Percentiles rank a stretch among this genome's conserved stretches.
phyloP scores from a whole-genome alignment of 2,329 filamentous ascomycete species.

The Penicillium sp. region DNA sequence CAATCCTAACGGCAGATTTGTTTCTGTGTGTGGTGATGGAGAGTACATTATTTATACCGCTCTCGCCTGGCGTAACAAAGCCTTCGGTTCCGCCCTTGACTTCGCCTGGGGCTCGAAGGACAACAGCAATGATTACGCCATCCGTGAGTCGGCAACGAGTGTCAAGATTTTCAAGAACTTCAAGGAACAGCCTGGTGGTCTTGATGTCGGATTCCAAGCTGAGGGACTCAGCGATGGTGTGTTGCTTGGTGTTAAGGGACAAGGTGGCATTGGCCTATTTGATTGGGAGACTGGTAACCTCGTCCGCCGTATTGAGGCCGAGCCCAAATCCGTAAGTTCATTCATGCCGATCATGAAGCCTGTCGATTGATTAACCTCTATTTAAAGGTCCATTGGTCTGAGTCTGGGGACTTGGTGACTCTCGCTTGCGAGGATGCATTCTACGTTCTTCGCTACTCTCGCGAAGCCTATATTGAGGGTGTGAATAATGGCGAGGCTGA shows the following conservation, averaged over 20 bases:
- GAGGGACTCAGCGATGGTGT: conserved; percentile 89
- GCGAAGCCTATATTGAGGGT: conserved; percentile 84
- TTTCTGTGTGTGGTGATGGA: conserved; percentile 89
- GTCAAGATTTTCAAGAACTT: conserved; percentile 99
- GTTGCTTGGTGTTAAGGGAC: conserved; percentile 89
- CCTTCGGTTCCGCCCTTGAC: conserved; percentile 91
- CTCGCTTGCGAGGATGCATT: conserved; percentile 94
- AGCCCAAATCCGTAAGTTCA: conserved; percentile 60
- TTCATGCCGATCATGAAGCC: neutral
- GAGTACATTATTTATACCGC: conserved; percentile 99
- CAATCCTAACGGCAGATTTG: conserved; percentile 92
- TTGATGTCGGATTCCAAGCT: conserved; percentile 94
- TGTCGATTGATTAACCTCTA: conserved; percentile 26
- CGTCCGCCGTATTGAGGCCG: conserved; percentile 86
- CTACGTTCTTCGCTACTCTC: conserved; percentile 89
- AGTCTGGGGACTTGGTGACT: conserved; percentile 88
- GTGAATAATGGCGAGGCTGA: conserved; percentile 81
- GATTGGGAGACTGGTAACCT: conserved; percentile 92
- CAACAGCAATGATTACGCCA: conserved; percentile 97
- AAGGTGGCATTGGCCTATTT: conserved; percentile 92
- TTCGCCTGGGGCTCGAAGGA: conserved; percentile 98
- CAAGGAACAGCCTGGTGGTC: conserved; percentile 81
- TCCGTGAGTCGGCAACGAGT: conserved; percentile 88
- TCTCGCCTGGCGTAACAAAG: conserved; percentile 94
- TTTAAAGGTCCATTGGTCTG: conserved; percentile 87